These are phyloP conservation scores for Phaeosphaeriaceae sp. DNA, from an alignment of 2,329 filamentous ascomycete species.

Conservation along the genomic window DNA sequence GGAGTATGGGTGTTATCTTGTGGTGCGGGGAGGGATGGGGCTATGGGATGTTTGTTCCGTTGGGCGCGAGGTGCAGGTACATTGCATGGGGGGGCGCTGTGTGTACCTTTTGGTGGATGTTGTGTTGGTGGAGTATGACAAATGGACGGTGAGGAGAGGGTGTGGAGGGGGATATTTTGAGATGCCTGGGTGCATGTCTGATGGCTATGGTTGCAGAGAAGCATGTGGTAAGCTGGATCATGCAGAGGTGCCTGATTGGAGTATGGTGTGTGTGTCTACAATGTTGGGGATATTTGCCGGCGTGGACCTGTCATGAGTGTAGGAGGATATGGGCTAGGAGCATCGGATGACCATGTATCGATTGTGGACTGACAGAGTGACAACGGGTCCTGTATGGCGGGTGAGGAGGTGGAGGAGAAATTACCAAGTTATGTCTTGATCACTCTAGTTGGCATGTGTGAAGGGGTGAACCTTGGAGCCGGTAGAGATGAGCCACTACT, in stretches of 20 bases:
- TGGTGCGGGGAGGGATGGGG: constrained; percentile 13
- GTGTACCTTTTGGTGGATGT: neutral
- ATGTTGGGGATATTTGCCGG: too few relatives aligned
- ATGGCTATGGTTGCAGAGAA: too few relatives aligned
- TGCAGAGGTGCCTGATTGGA: constrained; percentile 6
- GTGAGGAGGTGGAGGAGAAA: too few relatives aligned
- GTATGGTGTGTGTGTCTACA: too few relatives aligned
- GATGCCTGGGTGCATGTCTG: neutral
- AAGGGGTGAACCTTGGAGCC: constrained; percentile 3
- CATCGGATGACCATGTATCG: neutral
- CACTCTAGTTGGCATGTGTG: neutral
- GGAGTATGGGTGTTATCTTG: constrained; percentile 10
- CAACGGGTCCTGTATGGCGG: too few relatives aligned
- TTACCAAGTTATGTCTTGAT: too few relatives aligned
- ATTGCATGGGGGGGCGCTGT: neutral
- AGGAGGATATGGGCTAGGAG: too few relatives aligned
- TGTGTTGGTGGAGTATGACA: constrained; percentile 2
- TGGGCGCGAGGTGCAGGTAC: too few relatives aligned
- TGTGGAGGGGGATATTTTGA: neutral
- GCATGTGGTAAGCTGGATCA: neutral
- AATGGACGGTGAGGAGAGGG: neutral
- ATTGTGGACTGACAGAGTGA: too few relatives aligned
- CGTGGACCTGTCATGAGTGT: neutral
- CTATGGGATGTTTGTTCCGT: too few relatives aligned
- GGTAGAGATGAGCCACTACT: constrained; percentile 3